phyloP scores from a whole-genome alignment of 1,284 basidiomycete species.

The Tremellales sp. region DNA sequence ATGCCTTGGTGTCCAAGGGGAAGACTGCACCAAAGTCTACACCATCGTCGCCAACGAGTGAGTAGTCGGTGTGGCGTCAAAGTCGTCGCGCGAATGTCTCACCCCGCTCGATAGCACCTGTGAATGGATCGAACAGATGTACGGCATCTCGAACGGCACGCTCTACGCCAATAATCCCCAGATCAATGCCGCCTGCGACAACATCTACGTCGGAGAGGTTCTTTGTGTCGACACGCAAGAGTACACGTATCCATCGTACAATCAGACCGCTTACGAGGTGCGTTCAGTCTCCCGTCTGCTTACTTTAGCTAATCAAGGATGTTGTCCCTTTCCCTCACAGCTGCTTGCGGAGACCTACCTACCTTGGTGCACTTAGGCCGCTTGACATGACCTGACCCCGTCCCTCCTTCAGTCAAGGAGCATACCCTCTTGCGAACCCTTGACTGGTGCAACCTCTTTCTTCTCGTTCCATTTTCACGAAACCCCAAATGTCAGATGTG shows the following conservation, averaged over 20 bases:
- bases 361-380: conserved; percentile 25
- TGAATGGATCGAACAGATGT: conserved; percentile 34
- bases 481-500: too few species aligned
- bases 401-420: too few species aligned
- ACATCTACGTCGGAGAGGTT: conserved; percentile 51
- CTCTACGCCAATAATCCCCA: conserved; percentile 49
- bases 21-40: conserved; percentile 49
- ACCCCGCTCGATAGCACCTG: conserved; percentile 38
- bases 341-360: conserved; percentile 42
- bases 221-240: conserved; percentile 46
- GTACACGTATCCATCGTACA: conserved; percentile 42
- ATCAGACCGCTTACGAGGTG: conserved; percentile 40
- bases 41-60: conserved; percentile 45
- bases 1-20: conserved; percentile 44
- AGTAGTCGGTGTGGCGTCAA: conserved; percentile 10
- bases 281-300: conserved; percentile 6
- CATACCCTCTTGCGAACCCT: too few species aligned
- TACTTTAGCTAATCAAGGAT: not conserved
- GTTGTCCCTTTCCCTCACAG: conserved; percentile 11
- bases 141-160: conserved; percentile 40
- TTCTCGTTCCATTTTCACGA: too few species aligned
- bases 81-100: not conserved
- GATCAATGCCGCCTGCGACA: conserved; percentile 45
- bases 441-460: too few species aligned
- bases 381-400: not conserved